These are phyloP conservation scores for Hapsidospora chrysogenum DNA, from an alignment of 495 filamentous ascomycete genomes.

Conservation along the genomic window DNA sequence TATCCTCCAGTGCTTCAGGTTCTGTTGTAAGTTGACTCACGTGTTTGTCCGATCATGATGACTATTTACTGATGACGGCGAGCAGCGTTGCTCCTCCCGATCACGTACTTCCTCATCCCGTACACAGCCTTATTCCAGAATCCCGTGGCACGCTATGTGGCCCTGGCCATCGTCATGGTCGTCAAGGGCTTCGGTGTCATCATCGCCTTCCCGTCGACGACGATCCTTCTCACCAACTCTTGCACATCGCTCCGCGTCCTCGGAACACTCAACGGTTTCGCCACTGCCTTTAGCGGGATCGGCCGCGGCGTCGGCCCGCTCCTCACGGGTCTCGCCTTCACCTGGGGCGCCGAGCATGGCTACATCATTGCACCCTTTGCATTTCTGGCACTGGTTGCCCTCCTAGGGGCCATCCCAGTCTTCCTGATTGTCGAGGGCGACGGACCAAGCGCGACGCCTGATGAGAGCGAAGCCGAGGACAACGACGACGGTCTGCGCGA, in stretches of 20 bases:
- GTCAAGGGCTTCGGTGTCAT: slow-evolving; percentile 54
- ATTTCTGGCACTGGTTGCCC: slow-evolving; percentile 41
- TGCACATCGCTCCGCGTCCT: slow-evolving; percentile 56
- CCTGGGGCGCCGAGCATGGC: slow-evolving; percentile 49
- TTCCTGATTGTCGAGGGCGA: slow-evolving; percentile 62
- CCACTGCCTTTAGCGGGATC: slow-evolving; percentile 59
- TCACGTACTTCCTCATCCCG: slow-evolving; percentile 57
- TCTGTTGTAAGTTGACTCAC: slow-evolving; percentile 20
- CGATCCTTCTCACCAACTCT: slow-evolving; percentile 83
- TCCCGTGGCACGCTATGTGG: slow-evolving; percentile 19
- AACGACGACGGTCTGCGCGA: slow-evolving; percentile 10
- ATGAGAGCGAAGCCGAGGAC: slow-evolving; percentile 17
- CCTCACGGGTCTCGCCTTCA: slow-evolving; percentile 45
- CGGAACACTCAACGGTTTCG: slow-evolving; percentile 81
- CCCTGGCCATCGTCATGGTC: slow-evolving; percentile 40
- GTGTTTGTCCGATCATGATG: too few relatives aligned
- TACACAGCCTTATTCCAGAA: slow-evolving; percentile 48
- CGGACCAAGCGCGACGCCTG: slow-evolving; percentile 35
- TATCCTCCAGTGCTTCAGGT: slow-evolving; percentile 49
- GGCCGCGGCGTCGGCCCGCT: slow-evolving; percentile 68
- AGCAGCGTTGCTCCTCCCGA: slow-evolving; percentile 40
- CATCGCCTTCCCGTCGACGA: slow-evolving; percentile 73
- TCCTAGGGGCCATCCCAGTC: slow-evolving; percentile 46
- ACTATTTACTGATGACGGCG: too few relatives aligned
- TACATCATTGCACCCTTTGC: slow-evolving; percentile 71